Evolutionary conservation across 768 basidiomycete genomes (phyloP).

Genomic region (Ephemerocybe angulata): DNA sequence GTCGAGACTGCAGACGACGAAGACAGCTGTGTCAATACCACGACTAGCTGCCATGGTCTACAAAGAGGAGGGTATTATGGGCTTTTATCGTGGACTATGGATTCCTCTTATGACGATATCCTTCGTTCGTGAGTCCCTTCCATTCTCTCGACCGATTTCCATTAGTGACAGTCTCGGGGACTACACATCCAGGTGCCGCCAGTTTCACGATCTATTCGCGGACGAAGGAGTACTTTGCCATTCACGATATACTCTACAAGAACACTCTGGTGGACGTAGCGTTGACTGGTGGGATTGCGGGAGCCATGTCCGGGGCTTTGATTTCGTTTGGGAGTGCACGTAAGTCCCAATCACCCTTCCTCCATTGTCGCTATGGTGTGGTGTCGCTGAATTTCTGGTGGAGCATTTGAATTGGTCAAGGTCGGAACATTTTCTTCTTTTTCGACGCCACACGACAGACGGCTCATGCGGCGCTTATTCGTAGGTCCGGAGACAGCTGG

Average conservation of each 20-base stretch:
- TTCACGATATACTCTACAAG: conserved; percentile 54
- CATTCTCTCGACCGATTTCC: too few relatives aligned
- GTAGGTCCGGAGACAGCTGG: conserved; percentile 86
- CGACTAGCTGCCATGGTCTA: conserved; percentile 70
- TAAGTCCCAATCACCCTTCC: conserved; percentile 45
- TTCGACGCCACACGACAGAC: conserved; percentile 1
- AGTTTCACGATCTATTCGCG: conserved; percentile 89
- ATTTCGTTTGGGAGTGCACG: conserved; percentile 89
- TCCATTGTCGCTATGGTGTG: neutral
- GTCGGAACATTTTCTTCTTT: conserved; percentile 34
- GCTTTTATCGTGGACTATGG: conserved; percentile 89
- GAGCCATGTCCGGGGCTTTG: conserved; percentile 83
- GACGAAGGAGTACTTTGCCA: conserved; percentile 71
- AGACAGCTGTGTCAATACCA: conserved; percentile 69
- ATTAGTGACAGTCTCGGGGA: conserved; percentile 2
- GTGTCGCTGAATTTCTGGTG: neutral
- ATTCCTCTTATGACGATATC: conserved; percentile 95
- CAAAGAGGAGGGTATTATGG: conserved; percentile 79
- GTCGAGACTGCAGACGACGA: conserved; percentile 84
- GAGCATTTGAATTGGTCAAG: conserved; percentile 94
- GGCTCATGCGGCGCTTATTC: conserved; percentile 2
- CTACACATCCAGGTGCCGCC: conserved; percentile 59
- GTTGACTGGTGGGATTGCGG: conserved; percentile 75
- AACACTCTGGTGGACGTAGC: conserved; percentile 67
- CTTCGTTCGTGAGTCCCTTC: conserved; percentile 78